These are phyloP conservation scores for Saccharomyces hybrid DNA, from an alignment of 1,139 yeast genomes.

Conservation along the genomic window DNA sequence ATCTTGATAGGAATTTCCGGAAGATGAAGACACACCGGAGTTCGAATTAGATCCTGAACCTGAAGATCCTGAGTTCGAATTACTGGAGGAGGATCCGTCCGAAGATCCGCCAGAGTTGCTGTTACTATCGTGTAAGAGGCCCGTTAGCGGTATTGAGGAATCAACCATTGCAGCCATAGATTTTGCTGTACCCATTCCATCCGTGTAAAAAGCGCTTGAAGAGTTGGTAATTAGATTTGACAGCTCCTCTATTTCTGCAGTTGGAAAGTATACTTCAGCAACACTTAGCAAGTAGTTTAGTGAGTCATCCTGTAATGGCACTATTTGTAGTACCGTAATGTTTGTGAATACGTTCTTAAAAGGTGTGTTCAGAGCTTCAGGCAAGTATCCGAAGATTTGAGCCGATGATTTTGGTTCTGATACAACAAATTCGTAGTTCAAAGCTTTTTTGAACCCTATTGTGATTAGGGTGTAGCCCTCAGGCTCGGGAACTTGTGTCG, in stretches of 20 bases:
- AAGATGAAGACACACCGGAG: conserved; percentile 6
- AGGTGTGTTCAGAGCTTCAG: conserved; percentile 48
- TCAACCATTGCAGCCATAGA: conserved; percentile 55
- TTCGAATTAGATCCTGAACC: background rate
- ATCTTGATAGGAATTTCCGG: conserved; percentile 13
- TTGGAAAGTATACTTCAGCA: conserved; percentile 69
- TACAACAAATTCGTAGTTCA: conserved; percentile 69
- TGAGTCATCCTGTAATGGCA: conserved; percentile 50
- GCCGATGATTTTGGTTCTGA: conserved; percentile 61
- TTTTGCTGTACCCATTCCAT: conserved; percentile 40
- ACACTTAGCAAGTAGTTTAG: conserved; percentile 58
- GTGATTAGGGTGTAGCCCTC: conserved; percentile 48
- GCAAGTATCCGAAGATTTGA: conserved; percentile 67
- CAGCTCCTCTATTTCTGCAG: conserved; percentile 39
- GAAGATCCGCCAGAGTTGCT: conserved; percentile 20
- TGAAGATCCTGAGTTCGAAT: conserved; percentile 5
- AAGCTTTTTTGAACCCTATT: conserved; percentile 60
- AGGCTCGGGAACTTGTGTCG: conserved; percentile 16
- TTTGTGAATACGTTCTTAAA: conserved; percentile 37
- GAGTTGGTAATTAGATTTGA: conserved; percentile 39
- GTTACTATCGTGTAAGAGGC: conserved; percentile 33
- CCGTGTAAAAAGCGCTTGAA: conserved; percentile 44
- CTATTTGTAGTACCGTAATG: conserved; percentile 51
- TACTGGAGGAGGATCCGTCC: conserved; percentile 12
- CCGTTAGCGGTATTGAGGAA: conserved; percentile 54